Base-by-base conservation (phyloP, 257 asterid species). In the Nicotiana obtusifolia region DNA sequence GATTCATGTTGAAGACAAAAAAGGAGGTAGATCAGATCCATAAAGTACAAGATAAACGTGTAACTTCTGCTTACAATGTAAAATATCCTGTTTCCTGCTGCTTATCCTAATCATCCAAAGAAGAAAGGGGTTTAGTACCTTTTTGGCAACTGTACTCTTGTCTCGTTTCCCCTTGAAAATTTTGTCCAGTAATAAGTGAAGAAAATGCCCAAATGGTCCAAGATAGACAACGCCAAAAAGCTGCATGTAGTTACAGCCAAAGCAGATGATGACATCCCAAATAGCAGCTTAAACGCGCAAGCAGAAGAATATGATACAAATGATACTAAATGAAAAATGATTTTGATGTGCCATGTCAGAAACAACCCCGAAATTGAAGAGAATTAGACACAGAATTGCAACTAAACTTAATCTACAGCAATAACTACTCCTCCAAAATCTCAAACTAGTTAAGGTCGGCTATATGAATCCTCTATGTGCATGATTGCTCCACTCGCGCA, bases 81-180 rank as follows among this genome's bases (percentile, higher is more conserved):
- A 20, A 9, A 8, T 80, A 44, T 64, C 28, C 26, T 80, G 1
- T 26, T 64, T 30, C 31, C 4, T 33, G 59, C 14, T 14, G 41
- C 26, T 35, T 33, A 64, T 33, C 31, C 53, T 14, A 44, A 78
- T 35, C 73, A 78, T 73, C 22, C 60, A 24, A 20, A 64, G 71
- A 78, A 59, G 41, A 64, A 53, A 17, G 19, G 0, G 76, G 49
- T 24, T 52, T 59, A 10, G 17, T 85, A 96, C 99, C 99, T 96
- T 96, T 91, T 94, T 94, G 35, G 93, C 99, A 17, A 93, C 97
- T 54, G 98, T 94, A 86, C 87, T 93, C 16, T 89, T 37, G 87
- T 96, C 98, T 83, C 86, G 93, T 88, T 93, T 96, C 85, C 98
- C 99, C 91, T 94, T 93, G 90, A 94, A 94, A 83, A 93, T 76